phyloP scores from a whole-genome alignment of 192 early-diverging fungal genomes.

The Backusella tarrabulga region DNA sequence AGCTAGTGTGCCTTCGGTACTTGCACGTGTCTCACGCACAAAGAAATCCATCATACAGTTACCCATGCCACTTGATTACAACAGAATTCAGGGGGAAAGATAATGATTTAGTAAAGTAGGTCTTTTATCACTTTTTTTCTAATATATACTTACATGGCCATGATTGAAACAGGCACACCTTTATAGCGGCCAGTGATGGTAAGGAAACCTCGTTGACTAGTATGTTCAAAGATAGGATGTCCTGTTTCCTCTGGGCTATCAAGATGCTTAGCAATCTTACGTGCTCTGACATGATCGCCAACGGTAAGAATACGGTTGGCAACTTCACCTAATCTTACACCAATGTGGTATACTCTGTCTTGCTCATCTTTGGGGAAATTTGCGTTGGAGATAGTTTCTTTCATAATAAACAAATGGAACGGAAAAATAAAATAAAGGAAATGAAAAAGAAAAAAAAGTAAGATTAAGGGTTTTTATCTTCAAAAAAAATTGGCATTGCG shows the following conservation, averaged over 20 bases:
- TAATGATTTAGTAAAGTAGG: background rate
- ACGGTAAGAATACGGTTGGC: conserved; percentile 89
- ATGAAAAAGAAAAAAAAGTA: conserved; percentile 5
- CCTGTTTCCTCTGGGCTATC: conserved; percentile 45
- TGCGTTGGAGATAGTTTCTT: conserved; percentile 52
- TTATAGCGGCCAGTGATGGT: conserved; percentile 85
- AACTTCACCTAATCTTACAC: conserved; percentile 72
- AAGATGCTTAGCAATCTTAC: conserved; percentile 57
- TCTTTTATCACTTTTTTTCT: background rate
- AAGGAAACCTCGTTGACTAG: conserved; percentile 76
- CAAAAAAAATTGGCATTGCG: background rate
- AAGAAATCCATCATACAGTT: conserved; percentile 90
- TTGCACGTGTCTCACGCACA: conserved; percentile 81
- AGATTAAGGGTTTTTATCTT: background rate
- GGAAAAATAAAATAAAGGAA: conserved; percentile 5
- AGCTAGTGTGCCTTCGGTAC: conserved; percentile 70
- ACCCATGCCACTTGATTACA: conserved; percentile 53
- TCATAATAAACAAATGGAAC: conserved; percentile 24
- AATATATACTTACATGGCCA: conserved; percentile 64
- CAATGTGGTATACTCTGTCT: conserved; percentile 84
- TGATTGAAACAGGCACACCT: conserved; percentile 71
- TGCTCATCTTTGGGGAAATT: conserved; percentile 79
- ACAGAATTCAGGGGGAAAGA: background rate
- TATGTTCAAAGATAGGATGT: conserved; percentile 45
- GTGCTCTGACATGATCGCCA: conserved; percentile 78